Evolutionary conservation across 1,139 yeast genomes (phyloP).

Genomic region (Sugiyamaella neomexicana): DNA sequence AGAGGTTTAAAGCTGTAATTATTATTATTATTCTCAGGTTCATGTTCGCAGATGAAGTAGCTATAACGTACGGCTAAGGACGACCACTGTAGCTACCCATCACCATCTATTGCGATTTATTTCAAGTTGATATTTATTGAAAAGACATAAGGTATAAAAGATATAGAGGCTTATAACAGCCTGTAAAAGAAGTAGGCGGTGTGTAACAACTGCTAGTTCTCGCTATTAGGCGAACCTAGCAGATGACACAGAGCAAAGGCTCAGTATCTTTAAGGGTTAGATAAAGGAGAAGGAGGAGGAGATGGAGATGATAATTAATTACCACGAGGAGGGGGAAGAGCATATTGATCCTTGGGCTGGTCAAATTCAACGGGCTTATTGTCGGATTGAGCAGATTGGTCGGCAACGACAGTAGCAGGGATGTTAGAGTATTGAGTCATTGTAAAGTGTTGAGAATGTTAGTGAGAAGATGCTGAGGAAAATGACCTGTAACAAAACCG

Average conservation of each 20-base stretch:
- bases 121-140: no score
- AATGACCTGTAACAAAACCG: background rate
- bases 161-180: no score
- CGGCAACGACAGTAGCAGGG: conserved; percentile 14
- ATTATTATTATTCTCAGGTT: no score
- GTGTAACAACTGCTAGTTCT: no score
- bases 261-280: conserved; percentile 3
- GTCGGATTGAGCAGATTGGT: conserved; percentile 2
- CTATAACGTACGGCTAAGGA: no score
- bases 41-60: no score
- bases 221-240: background rate
- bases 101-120: no score
- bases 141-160: no score
- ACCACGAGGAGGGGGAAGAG: conserved; percentile 19
- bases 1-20: no score
- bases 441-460: conserved; percentile 5
- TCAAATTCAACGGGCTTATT: conserved; percentile 22
- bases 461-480: background rate
- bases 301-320: background rate
- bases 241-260: conserved; percentile 9
- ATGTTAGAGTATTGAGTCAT: conserved; percentile 13
- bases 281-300: background rate
- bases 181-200: no score
- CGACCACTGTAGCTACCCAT: no score
- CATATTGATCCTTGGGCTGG: conserved; percentile 23